Evolutionary conservation across 805 yeast genomes (phyloP), one percentile per base, ranked within the genome.

Genomic region (Saccharomycopsis lassenensis): DNA sequence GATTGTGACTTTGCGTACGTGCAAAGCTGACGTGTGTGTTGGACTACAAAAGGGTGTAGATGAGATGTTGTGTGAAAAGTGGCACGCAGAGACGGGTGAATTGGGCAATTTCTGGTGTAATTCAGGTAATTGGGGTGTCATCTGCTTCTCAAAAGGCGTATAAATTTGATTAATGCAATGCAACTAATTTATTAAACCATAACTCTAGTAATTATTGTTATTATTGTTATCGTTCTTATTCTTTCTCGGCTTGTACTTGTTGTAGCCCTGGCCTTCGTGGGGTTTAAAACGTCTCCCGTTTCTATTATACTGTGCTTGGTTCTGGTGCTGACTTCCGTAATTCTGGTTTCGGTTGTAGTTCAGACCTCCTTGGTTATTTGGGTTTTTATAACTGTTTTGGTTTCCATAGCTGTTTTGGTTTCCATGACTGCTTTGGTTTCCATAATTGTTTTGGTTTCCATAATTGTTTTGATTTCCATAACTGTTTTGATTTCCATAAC

Each of bases 21-120:
- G 94, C 56, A 91, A 91, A 59, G 96, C 97, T 1, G 98, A 91
- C 54, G 97, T 87, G 5, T 77, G 81, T 36, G 95, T 83, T 27
- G 97, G 94, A 1, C 69, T 91, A 45, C 65, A 68, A 3, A 67
- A 63, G 26, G 95, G 95, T 3, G 59, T 71, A 28, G 82, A 81
- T 46, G 86, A 78, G 48, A 65, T 74, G 51, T 65, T 89, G 45
- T 65, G 71, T 30, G 57, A 67, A 39, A 57, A 60, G 29, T 87
- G 83, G 81, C 70, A 63, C 50, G 54, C 52, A 12, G 48, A 57
- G 25, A 77, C 82, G 0, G 73, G 79, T 43, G 77, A 77, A 41
- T 56, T 63, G 34, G 84, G 82, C 18, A 73, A 74, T 31, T 71
- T 77, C 45, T 91, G 98, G 98, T 69, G 78, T 32, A 67, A 84